Conservation (phyloP, 2,329 filamentous ascomycete genomes). For the Curvularia hawaiiensis region DNA sequence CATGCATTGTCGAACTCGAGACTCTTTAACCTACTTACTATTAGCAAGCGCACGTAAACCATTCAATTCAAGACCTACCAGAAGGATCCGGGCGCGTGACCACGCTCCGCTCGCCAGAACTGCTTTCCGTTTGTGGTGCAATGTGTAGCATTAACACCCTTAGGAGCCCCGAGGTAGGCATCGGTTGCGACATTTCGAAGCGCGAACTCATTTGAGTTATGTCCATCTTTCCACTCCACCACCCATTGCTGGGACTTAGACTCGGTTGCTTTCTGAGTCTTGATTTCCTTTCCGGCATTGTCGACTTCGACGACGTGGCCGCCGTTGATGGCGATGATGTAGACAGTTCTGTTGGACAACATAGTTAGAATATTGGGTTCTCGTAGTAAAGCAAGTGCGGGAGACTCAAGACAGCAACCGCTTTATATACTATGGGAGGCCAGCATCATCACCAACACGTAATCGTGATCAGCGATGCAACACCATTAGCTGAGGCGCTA, state of each 20-base stretch:
- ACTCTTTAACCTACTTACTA: background rate
- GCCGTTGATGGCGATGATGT: background rate
- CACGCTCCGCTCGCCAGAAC: constrained; percentile 5
- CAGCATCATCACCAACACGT: no score
- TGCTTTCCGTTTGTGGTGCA: constrained; percentile 3
- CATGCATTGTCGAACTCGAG: background rate
- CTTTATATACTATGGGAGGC: background rate
- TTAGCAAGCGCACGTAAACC: background rate
- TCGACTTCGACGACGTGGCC: background rate
- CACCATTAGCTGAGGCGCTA: no score
- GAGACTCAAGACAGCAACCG: background rate
- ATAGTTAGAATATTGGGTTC: background rate
- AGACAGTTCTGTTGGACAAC: background rate
- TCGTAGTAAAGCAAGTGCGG: background rate
- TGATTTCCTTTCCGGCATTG: background rate
- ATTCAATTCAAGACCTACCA: background rate
- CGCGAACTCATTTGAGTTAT: background rate
- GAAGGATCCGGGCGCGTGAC: constrained; percentile 4
- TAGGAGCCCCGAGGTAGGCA: background rate
- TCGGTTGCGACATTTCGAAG: background rate
- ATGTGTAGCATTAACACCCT: background rate
- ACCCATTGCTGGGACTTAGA: background rate
- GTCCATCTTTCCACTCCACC: background rate
- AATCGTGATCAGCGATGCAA: no score
- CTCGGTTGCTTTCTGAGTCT: background rate